phyloP scores from a whole-genome alignment of 371 early-diverging fungal genomes.

The Mortierella sp. region DNA sequence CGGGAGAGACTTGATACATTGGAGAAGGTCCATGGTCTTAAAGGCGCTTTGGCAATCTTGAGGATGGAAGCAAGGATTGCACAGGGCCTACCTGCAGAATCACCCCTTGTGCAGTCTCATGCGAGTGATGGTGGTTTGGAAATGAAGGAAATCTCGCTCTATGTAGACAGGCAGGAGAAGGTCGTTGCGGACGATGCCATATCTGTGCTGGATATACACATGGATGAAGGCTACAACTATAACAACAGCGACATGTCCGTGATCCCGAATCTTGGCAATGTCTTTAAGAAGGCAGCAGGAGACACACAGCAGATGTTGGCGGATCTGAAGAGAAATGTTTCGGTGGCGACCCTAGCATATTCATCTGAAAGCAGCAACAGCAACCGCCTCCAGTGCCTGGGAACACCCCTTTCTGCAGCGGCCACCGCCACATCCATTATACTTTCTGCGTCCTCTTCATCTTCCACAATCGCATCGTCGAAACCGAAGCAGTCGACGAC shows the following conservation, averaged over 20 bases:
- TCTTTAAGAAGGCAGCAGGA: not conserved
- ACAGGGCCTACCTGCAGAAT: conserved; percentile 40
- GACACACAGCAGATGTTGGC: conserved; percentile 30
- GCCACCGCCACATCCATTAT: not conserved
- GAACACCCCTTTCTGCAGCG: not conserved
- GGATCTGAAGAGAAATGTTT: conserved; percentile 38
- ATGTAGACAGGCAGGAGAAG: conserved; percentile 33
- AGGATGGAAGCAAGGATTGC: conserved; percentile 43
- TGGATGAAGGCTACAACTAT: conserved; percentile 19
- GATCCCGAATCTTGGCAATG: not conserved
- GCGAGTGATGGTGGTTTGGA: conserved; percentile 3
- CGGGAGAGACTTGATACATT: conserved; percentile 31
- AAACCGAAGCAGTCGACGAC: too few relatives aligned
- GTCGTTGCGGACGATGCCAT: conserved; percentile 52
- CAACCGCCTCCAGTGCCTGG: not conserved
- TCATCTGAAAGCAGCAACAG: not conserved
- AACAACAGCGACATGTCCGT: too few relatives aligned
- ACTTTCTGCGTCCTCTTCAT: not conserved
- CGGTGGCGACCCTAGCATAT: conserved; percentile 28
- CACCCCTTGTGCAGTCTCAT: conserved; percentile 23
- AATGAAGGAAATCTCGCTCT: conserved; percentile 37
- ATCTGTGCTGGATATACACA: conserved; percentile 36
- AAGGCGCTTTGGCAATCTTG: conserved; percentile 28
- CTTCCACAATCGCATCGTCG: not conserved
- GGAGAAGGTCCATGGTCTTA: conserved; percentile 28